A percentile compares a stretch with the other conserved stretches of the same genome.
Evolutionary conservation across 805 yeast species (phyloP).

Genomic region (Monosporozyma unispora): DNA sequence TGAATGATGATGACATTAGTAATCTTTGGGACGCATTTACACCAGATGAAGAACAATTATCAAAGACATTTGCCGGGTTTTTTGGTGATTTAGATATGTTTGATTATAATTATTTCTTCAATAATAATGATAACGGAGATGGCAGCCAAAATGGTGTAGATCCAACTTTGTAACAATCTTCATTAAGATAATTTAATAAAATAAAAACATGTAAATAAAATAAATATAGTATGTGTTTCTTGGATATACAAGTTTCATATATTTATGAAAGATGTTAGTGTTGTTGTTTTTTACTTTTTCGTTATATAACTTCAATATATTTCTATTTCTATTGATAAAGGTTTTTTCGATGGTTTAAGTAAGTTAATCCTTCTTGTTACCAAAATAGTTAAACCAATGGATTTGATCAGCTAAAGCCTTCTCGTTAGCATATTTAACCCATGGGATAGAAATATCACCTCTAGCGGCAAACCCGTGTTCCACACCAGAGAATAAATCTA

Average conservation of each 20-base stretch:
- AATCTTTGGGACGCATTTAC: not conserved
- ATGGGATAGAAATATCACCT: slow-evolving; percentile 55
- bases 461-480: slow-evolving; percentile 73
- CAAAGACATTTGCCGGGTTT: slow-evolving; percentile 10
- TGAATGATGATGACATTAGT: not conserved
- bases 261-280: too few relatives aligned
- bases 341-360: too few relatives aligned
- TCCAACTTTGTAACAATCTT: not conserved
- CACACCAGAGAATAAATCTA: slow-evolving; percentile 54
- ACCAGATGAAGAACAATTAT: slow-evolving; percentile 1
- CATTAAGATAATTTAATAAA: too few relatives aligned
- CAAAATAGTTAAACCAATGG: slow-evolving; percentile 23
- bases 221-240: too few relatives aligned
- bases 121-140: not conserved
- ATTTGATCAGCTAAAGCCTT: slow-evolving; percentile 42
- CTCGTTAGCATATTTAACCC: slow-evolving; percentile 54
- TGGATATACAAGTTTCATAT: too few relatives aligned
- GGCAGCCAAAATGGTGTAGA: not conserved
- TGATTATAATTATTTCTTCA: slow-evolving; percentile 14
- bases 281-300: too few relatives aligned
- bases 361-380: not conserved
- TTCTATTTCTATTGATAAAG: not conserved
- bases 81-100: slow-evolving; percentile 23
- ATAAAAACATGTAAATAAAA: not conserved
- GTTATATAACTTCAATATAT: not conserved